Percentiles rank a stretch among this genome's conserved stretches.
Evolutionary conservation across 75 land plant species (phyloP).

Genomic region (Pinus taeda): DNA sequence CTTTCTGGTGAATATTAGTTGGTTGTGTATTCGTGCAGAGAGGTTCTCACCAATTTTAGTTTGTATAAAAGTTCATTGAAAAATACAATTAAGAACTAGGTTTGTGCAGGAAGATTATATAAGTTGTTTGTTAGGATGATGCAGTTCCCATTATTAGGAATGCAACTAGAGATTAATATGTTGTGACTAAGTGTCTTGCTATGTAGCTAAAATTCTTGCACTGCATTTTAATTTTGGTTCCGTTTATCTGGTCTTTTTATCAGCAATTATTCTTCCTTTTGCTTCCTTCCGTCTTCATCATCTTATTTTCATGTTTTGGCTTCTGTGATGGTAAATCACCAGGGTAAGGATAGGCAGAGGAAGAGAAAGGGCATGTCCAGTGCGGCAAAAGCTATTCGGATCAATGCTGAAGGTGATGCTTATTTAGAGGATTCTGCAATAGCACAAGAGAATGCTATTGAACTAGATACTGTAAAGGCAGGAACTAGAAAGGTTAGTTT

Average conservation of each 20-base stretch:
- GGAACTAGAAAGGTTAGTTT: constrained; percentile 51
- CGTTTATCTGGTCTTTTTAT: neutral
- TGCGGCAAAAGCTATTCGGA: constrained; percentile 46
- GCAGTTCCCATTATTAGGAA: neutral
- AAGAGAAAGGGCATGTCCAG: constrained; percentile 40
- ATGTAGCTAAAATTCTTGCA: neutral
- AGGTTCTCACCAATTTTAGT: neutral
- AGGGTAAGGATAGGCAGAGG: constrained; percentile 80
- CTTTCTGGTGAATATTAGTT: neutral
- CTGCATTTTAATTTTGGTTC: neutral
- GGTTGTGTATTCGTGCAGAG: neutral
- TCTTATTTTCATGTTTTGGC: neutral
- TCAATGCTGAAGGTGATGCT: constrained; percentile 90
- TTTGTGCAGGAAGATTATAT: neutral
- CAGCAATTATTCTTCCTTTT: neutral
- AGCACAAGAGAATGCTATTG: constrained; percentile 24
- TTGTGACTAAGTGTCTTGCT: neutral
- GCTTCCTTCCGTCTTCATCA: neutral
- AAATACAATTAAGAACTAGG: neutral
- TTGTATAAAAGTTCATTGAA: neutral
- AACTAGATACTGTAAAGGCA: constrained; percentile 34
- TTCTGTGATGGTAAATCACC: constrained; percentile 7
- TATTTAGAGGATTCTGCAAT: constrained; percentile 60
- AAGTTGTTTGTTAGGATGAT: neutral
- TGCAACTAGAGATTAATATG: neutral